A percentile compares a stretch with the other conserved stretches of the same genome.
Conservation (phyloP, 1,139 yeast species). For the Entelexis paramagnoliae region DNA sequence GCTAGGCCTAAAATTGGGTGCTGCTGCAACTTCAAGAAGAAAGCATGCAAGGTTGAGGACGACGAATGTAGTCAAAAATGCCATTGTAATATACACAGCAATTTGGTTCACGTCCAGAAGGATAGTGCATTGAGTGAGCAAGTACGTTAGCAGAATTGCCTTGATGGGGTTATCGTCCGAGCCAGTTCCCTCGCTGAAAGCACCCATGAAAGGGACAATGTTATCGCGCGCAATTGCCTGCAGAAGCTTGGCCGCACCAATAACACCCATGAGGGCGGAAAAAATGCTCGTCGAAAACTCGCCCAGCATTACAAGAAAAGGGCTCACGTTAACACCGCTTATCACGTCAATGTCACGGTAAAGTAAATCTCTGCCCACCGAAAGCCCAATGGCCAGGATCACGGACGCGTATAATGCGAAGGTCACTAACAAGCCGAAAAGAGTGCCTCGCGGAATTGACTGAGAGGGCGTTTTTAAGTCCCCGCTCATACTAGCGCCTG, state of each 20-base stretch:
- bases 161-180: slow-evolving; percentile 44
- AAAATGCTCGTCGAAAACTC: slow-evolving; percentile 83
- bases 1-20: slow-evolving; percentile 94
- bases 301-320: slow-evolving; percentile 68
- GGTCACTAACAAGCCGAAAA: slow-evolving; percentile 68
- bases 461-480: slow-evolving; percentile 74
- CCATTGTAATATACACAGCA: slow-evolving; percentile 94
- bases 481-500: slow-evolving; percentile 99
- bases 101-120: slow-evolving; percentile 87
- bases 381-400: slow-evolving; percentile 63
- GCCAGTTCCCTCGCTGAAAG: slow-evolving; percentile 45
- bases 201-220: slow-evolving; percentile 62
- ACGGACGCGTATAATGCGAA: slow-evolving; percentile 65
- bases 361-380: slow-evolving; percentile 69
- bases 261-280: slow-evolving; percentile 87
- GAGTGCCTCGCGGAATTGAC: slow-evolving; percentile 82
- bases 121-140: slow-evolving; percentile 68
- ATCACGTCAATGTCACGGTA: slow-evolving; percentile 71
- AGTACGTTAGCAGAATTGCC: slow-evolving; percentile 66
- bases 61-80: slow-evolving; percentile 87
- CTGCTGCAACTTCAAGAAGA: slow-evolving; percentile 73
- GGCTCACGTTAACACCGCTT: slow-evolving; percentile 65
- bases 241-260: slow-evolving; percentile 83
- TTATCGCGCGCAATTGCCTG: slow-evolving; percentile 86
- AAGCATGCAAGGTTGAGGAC: slow-evolving; percentile 92